Base-by-base conservation (phyloP, 192 early-diverging fungal genomes). In the Backusella morwellensis region DNA sequence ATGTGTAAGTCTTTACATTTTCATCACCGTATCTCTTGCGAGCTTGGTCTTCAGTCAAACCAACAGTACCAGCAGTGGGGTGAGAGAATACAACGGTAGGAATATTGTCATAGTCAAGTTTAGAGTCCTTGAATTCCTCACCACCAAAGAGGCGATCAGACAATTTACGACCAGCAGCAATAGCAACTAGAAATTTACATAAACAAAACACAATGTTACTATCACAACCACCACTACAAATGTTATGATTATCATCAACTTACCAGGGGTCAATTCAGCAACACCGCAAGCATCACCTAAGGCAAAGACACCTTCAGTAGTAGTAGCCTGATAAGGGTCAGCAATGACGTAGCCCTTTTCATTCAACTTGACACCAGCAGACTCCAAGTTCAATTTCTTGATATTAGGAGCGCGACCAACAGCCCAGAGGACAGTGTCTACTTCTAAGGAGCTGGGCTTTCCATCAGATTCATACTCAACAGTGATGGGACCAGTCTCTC, bases 11-110 rank as follows among this genome's bases (percentile, higher is more conserved):
- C 83, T 96, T 97, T 82, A 99, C 77, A 59, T 93, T 88, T 35
- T 91, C 91, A 34, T 86, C 87, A 59, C 96, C 95, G 77, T 90
- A 95, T 78, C 89, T 86, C 52, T 87, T 74, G 47, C 83, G 82
- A 42, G 98, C 98, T 82, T 96, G 87, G 1, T 81, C 82, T 85
- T 98, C 97, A 19, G 94, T 94, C 74, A 98, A 86, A n/a, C 98
- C 98, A 66, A 97, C 84, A 23, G 93, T 91, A 56, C 96, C 97
- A 15, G 90, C 89, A 56, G 95, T 90, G 23, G 96, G 96, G 79
- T 98, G 96, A 1, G 95, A 95, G 86, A 98, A 98, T 74, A 98
- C 92, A 72, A 99, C 96, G 4, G 96, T 96, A 17, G 98, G 97
- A 70, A 98, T 95, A 86, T 97, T 95, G 75, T 75, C 86, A 85